Base-by-base conservation (phyloP, 2,329 filamentous ascomycete genomes). In the Sordariomycetes sp. region DNA sequence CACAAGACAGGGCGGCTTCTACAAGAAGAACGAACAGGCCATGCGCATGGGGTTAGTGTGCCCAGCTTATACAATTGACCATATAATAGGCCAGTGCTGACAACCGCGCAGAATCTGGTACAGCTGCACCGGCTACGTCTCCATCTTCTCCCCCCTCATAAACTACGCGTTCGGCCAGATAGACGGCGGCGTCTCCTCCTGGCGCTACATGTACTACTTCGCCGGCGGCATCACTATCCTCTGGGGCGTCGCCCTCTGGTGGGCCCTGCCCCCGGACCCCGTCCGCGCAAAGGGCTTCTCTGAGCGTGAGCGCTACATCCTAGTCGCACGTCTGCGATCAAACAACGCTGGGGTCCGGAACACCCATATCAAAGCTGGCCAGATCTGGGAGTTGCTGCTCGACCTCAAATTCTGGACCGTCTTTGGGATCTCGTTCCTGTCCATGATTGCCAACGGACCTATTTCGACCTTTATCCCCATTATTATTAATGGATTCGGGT, bases 351-450 rank as follows among this genome's bases (percentile, higher is more conserved):
- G 75, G 2, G 66, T 76, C 0, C 74, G 77, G 35, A 73, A 75
- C 12, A 66, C 73, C 1, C 65, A 62, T 10, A 83, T 76, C 73
- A 72, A 70, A 56, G 75, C 74, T 70, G 68, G 73, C 2, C 81
- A 85, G 62, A 67, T 74, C 32, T 59, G 66, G 5, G 80, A 84
- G 64, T 81, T 78, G 54, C 64, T 84, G 0, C 56, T 70, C 10
- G 81, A 83, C 61, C 79, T 78, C 2, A 83, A 84, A 65, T 80
- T 79, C 0, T 85, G 79, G 80, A 68, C 84, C 53, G 73, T 85
- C 52, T 73, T 81, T 58, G 69, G 68, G 1, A 74, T 85, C 24
- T 72, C 76, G 24, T 54, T 72, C 15, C 65, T 73, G 1, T 67
- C 68, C 59, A 72, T 74, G 67, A 69, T 75, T 50, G 69, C 72